Base-by-base conservation (phyloP, 345 rosid genomes). In the Dimocarpus longan region DNA sequence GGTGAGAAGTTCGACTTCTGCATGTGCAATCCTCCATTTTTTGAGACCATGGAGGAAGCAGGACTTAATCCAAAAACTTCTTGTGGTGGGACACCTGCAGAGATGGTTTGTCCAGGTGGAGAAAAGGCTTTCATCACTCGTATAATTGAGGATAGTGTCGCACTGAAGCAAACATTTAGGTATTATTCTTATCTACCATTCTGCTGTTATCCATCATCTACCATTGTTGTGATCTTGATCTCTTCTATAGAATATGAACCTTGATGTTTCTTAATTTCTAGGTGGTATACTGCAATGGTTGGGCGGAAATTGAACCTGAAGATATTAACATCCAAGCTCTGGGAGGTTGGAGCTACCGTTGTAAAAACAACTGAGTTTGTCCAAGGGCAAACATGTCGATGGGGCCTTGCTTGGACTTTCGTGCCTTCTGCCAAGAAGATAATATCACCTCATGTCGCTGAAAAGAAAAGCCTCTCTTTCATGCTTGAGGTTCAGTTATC, bases 21-120 rank as follows among this genome's bases (percentile, higher is more conserved):
- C 91, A 91, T 94, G 97, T 93, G 90, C 74, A 94, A 96, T 83
- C 99, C 99, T 87, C 99, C 99, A 3, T 96, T 94, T 87, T 96
- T 96, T 32, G 92, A 91, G 81, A 85, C 86, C 71, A 85, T 91
- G 81, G 95, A 90, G 79, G 94, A 91, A 85, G 87, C 94, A 70
- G 97, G 98, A 44, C 88, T 93, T 57, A 96, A 96, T 77, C 99
- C 99, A 8, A 93, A 89, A 87, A 94, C 99, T 59, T 81, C 95
- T 5, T 94, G 97, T 69, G 99, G 98, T 40, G 98, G 99, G 73
- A 94, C 99, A 79, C 82, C 82, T 1, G 88, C 78, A 66, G 98
- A 94, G 89, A 96, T 94, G 98, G 95, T 94, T 79, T 94, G 95
- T 70, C 84, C 78, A 8, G 99, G 97, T 81, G 99, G 97, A 64